phyloP scores from a whole-genome alignment of 2,329 filamentous ascomycete species.

The Diaporthe batatas region DNA sequence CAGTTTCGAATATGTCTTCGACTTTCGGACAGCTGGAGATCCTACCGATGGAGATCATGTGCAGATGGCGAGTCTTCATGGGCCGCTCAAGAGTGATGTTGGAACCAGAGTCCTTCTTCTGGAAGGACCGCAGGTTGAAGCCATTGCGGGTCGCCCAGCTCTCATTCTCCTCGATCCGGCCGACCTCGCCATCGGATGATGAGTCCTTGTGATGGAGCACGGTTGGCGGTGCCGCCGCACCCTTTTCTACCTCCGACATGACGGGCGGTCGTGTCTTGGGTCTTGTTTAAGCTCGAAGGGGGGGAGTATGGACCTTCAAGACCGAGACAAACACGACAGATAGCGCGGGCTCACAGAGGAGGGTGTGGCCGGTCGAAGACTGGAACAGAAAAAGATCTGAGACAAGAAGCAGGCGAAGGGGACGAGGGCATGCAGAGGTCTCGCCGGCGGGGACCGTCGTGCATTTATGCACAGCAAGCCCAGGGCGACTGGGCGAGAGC shows the following conservation, averaged over 20 bases:
- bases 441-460: constrained; percentile 20
- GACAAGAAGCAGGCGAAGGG: constrained; percentile 1
- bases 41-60: constrained; percentile 65
- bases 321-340: neutral
- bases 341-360: neutral
- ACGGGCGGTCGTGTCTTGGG: constrained; percentile 5
- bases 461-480: constrained; percentile 26
- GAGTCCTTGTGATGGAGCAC: constrained; percentile 7
- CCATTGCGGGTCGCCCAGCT: constrained; percentile 56
- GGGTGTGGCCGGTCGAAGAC: constrained; percentile 16
- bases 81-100: constrained; percentile 48
- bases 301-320: neutral
- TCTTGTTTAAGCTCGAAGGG: neutral
- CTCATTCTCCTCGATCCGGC: constrained; percentile 45
- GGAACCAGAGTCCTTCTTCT: constrained; percentile 51
- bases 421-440: neutral
- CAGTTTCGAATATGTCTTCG: neutral
- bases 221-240: constrained; percentile 16
- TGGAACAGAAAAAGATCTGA: neutral
- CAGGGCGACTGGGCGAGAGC: neutral
- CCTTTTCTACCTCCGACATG: constrained; percentile 22
- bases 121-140: constrained; percentile 57
- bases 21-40: neutral
- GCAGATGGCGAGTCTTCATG: constrained; percentile 64
- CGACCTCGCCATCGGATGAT: constrained; percentile 29